A percentile compares a stretch with the other conserved stretches of the same genome.
These are phyloP conservation scores for Myxozyma nipponensis DNA, from an alignment of 805 yeast genomes.

Conservation along the genomic window DNA sequence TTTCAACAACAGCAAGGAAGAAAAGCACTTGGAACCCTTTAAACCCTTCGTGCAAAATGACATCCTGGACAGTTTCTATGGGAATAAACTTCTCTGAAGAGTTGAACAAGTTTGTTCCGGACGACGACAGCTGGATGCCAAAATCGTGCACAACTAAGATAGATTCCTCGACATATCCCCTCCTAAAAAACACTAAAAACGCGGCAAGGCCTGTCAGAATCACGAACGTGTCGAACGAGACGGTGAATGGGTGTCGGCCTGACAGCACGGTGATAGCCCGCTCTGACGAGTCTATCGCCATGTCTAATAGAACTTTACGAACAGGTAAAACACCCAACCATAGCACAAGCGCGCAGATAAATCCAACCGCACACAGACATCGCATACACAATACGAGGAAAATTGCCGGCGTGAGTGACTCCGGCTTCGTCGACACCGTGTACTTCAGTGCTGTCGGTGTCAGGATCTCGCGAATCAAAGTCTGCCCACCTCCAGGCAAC, in stretches of 20 bases:
- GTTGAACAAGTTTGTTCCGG: slow-evolving; percentile 40
- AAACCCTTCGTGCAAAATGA: slow-evolving; percentile 51
- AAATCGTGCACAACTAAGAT: slow-evolving; percentile 34
- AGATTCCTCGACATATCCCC: slow-evolving; percentile 28
- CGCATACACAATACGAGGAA: not conserved
- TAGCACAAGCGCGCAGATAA: not conserved
- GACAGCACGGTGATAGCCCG: no score
- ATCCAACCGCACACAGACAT: not conserved
- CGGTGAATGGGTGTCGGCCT: not conserved
- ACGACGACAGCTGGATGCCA: slow-evolving; percentile 33
- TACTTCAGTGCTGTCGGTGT: slow-evolving; percentile 18
- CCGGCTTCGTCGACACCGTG: slow-evolving; percentile 13
- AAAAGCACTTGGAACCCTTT: slow-evolving; percentile 49
- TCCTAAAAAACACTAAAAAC: slow-evolving; percentile 1
- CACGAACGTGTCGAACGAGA: slow-evolving; percentile 2
- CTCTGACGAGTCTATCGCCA: no score
- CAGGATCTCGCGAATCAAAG: slow-evolving; percentile 11
- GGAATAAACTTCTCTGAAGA: slow-evolving; percentile 40
- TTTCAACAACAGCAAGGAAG: slow-evolving; percentile 46
- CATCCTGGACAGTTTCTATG: slow-evolving; percentile 44
- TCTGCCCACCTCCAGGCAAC: not conserved
- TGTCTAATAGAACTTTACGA: no score
- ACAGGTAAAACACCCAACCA: not conserved
- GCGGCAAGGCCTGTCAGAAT: not conserved
- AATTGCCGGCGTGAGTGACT: not conserved